Base-by-base conservation (phyloP, 805 yeast species). In the Saturnispora gosingensis region DNA sequence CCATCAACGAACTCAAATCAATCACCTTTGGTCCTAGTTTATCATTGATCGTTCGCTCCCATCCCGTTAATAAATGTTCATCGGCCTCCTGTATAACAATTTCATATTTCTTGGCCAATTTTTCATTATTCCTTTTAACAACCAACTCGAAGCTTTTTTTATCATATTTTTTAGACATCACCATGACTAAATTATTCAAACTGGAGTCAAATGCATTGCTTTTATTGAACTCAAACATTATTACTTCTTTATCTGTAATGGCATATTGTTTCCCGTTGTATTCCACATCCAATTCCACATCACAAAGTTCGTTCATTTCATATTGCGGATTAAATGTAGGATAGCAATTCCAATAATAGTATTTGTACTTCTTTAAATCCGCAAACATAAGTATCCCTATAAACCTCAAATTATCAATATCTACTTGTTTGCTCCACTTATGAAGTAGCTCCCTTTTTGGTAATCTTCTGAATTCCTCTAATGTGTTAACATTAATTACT, bases 301-400 rank as follows among this genome's bases (percentile, higher is more conserved):
- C 22, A 10, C 4, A 34, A 18, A 40, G 53, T 58, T 52, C 45
- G 38, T 9, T 56, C 40, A 5, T 56, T 45, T 88, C 88, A 84
- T 11, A 69, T 70, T 8, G 25, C 8, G 43, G 80, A 67, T 39
- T 72, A 72, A 34, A 88, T 64, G 1, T 78, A 68, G 0, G 99
- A 97, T 56, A 80, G 81, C 15, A 88, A 84, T 56, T 87, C 99
- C 99, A 95, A 67, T 93, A 90, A 61, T 78, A 85, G 62, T 85
- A 91, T 61, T 77, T 82, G 70, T 85, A 90, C 67, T 85, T 88
- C 65, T 93, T 93, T 63, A 93, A 74, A 66, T 93, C 99, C 1
- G 95, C 85, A 68, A 82, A 93, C 42, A 89, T 74, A 28, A 90
- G 69, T 1, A 86, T 58, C 4, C 69, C 66, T 56, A 83, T 81